Conservation (phyloP, 73 alveolate species). For the Stentor roeselii region DNA sequence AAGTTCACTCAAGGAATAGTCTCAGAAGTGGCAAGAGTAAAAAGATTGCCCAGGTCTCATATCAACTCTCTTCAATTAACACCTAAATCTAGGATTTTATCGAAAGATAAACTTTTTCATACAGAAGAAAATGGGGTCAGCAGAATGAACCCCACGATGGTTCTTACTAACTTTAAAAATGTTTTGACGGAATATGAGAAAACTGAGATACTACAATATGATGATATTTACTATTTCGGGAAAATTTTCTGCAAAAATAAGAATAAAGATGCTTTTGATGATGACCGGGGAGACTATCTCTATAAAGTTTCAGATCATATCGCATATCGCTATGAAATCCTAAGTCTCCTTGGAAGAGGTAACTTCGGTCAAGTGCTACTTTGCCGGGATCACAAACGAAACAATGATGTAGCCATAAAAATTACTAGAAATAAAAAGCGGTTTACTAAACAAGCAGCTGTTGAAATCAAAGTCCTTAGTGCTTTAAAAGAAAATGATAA, state of each 20-base stretch:
- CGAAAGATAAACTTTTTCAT: no score
- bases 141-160: slow-evolving; percentile 1
- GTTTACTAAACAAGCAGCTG: slow-evolving; percentile 56
- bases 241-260: background rate
- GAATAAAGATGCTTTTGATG: slow-evolving; percentile 29
- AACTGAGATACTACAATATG: slow-evolving; percentile 16
- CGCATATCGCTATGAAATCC: slow-evolving; percentile 64
- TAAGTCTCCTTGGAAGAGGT: slow-evolving; percentile 73
- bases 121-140: no score
- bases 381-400: slow-evolving; percentile 61
- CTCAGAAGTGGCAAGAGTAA: no score
- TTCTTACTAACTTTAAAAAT: background rate
- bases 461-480: slow-evolving; percentile 53
- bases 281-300: slow-evolving; percentile 68
- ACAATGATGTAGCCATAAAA: slow-evolving; percentile 66
- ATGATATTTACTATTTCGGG: slow-evolving; percentile 23
- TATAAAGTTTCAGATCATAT: slow-evolving; percentile 58
- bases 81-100: no score
- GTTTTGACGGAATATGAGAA: slow-evolving; percentile 22
- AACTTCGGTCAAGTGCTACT: slow-evolving; percentile 66
- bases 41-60: no score
- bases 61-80: no score
- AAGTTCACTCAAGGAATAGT: no score
- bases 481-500: slow-evolving; percentile 37
- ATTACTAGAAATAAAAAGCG: slow-evolving; percentile 57